Evolutionary conservation across 805 yeast species (phyloP).

Genomic region (Candida anglica): DNA sequence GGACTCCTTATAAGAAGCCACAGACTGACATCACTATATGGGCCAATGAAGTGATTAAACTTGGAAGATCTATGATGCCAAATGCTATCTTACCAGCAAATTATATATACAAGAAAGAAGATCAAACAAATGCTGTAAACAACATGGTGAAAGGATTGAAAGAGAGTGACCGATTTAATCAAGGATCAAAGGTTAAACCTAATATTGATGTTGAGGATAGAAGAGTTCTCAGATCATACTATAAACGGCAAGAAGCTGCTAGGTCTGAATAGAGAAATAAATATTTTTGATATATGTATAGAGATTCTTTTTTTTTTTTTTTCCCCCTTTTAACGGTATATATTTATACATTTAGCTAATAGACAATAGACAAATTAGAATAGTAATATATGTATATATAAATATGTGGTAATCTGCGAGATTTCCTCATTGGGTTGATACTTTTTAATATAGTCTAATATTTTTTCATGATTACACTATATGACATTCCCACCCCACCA

Average conservation of each 20-base stretch:
- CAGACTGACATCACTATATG: constrained; percentile 50
- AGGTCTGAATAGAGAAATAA: too few species aligned
- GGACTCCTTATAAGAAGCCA: constrained; percentile 58
- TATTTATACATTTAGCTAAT: background rate
- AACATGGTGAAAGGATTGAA: constrained; percentile 27
- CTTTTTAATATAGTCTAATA: too few species aligned
- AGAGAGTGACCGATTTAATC: background rate
- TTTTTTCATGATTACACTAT: too few species aligned
- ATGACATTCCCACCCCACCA: too few species aligned
- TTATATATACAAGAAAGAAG: constrained; percentile 22
- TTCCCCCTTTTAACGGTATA: too few species aligned
- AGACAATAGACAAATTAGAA: too few species aligned
- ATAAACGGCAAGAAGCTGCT: constrained; percentile 16
- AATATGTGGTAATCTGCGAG: too few species aligned
- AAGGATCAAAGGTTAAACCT: constrained; percentile 6
- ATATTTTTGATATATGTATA: too few species aligned
- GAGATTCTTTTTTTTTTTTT: too few species aligned
- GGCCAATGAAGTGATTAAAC: constrained; percentile 61
- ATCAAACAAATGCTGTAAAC: constrained; percentile 14
- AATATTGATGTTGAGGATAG: constrained; percentile 27
- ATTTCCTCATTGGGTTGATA: too few species aligned
- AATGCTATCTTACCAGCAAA: constrained; percentile 38
- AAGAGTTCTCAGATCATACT: constrained; percentile 38
- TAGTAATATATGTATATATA: too few species aligned
- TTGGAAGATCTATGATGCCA: constrained; percentile 64